Conservation (phyloP, 2,329 filamentous ascomycete genomes). For the Trichocomaceae sp. region DNA sequence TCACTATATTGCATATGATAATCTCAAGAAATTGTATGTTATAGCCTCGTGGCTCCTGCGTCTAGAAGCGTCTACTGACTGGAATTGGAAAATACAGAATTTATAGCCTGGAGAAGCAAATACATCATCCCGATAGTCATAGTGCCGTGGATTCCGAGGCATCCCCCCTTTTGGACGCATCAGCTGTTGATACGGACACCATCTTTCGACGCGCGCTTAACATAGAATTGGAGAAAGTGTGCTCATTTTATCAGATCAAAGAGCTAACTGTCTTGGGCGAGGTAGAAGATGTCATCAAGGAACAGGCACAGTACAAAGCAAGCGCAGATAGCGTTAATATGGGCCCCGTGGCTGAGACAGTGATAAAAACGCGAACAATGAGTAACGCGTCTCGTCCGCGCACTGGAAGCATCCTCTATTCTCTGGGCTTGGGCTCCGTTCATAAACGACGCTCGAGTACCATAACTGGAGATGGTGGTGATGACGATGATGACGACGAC, state of each 20-base stretch:
- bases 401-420: conserved; percentile 48
- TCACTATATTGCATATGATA: conserved; percentile 97
- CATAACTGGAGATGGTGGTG: conserved; percentile 51
- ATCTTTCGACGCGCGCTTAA: conserved; percentile 78
- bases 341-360: conserved; percentile 36
- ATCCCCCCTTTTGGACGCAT: conserved; percentile 66
- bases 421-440: conserved; percentile 35
- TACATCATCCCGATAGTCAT: conserved; percentile 53
- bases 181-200: conserved; percentile 61
- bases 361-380: conserved; percentile 37
- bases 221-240: conserved; percentile 88
- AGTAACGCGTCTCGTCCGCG: conserved; percentile 38
- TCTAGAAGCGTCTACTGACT: conserved; percentile 1
- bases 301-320: conserved; percentile 63
- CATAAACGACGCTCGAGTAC: conserved; percentile 42
- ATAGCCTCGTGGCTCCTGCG: neutral
- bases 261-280: conserved; percentile 82
- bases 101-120: conserved; percentile 84
- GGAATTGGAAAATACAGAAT: conserved; percentile 53
- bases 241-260: conserved; percentile 82
- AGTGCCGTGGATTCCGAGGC: conserved; percentile 67
- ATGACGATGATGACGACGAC: conserved; percentile 36
- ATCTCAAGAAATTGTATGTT: conserved; percentile 91
- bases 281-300: conserved; percentile 66
- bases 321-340: conserved; percentile 44